These are phyloP conservation scores for Podaxis sp. DNA, from an alignment of 768 basidiomycete species.

Conservation along the genomic window DNA sequence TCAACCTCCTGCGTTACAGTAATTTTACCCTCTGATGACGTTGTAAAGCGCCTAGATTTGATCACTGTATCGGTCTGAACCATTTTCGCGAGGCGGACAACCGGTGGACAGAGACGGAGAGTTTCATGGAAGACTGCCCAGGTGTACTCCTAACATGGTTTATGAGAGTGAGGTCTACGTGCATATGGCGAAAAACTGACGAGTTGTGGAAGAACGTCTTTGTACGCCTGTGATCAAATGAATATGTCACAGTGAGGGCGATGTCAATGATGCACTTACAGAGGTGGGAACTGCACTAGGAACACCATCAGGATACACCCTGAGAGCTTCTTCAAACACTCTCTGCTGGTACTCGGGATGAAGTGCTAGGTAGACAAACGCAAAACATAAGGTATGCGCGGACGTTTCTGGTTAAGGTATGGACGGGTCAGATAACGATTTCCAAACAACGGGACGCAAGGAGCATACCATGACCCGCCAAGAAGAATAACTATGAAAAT, in stretches of 20 bases:
- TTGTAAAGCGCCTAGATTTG: slow-evolving; percentile 31
- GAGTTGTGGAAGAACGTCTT: slow-evolving; percentile 6
- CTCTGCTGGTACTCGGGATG: slow-evolving; percentile 48
- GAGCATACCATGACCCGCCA: slow-evolving; percentile 46
- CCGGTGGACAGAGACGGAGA: slow-evolving; percentile 40
- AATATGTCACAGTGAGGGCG: background rate
- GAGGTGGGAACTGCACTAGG: slow-evolving; percentile 24
- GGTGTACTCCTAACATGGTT: slow-evolving; percentile 35
- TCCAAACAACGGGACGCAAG: background rate
- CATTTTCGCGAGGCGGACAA: slow-evolving; percentile 32
- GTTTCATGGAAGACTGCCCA: slow-evolving; percentile 44
- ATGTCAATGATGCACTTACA: slow-evolving; percentile 22
- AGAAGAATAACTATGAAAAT: slow-evolving; percentile 36
- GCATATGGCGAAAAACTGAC: background rate
- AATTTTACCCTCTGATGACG: slow-evolving; percentile 22
- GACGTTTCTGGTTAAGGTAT: slow-evolving; percentile 38
- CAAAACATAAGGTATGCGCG: slow-evolving; percentile 42
- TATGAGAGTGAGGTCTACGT: background rate
- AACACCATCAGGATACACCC: slow-evolving; percentile 37
- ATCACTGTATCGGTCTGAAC: slow-evolving; percentile 34
- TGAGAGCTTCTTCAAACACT: slow-evolving; percentile 37
- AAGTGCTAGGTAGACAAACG: slow-evolving; percentile 43
- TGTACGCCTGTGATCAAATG: background rate
- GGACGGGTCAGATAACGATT: background rate
- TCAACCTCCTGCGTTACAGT: slow-evolving; percentile 26